Evolutionary conservation across 1,284 basidiomycete species (phyloP).

Genomic region (Sanghuangporus weigelae): DNA sequence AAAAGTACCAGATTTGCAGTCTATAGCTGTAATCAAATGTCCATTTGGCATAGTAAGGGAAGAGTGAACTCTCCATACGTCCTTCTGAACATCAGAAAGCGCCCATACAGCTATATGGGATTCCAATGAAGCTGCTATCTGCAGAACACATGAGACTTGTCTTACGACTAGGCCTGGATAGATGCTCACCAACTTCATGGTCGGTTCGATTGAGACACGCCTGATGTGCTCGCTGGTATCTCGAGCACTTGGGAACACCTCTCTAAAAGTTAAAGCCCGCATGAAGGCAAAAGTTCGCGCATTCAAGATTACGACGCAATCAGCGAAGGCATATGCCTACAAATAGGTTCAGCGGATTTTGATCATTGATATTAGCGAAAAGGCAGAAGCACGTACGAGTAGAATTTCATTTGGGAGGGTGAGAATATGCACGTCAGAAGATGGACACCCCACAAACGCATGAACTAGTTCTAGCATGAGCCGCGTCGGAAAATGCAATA

Average conservation of each 20-base stretch:
- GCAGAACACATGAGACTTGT: slow-evolving; percentile 7
- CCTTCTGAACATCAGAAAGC: slow-evolving; percentile 53
- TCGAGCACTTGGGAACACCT: slow-evolving; percentile 60
- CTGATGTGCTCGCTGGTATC: slow-evolving; percentile 45
- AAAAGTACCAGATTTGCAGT: slow-evolving; percentile 62
- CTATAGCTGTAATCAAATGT: slow-evolving; percentile 53
- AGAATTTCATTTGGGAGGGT: slow-evolving; percentile 48
- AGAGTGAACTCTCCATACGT: slow-evolving; percentile 75
- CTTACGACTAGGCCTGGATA: not conserved
- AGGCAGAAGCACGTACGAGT: slow-evolving; percentile 38
- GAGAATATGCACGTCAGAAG: slow-evolving; percentile 51
- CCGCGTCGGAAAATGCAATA: not conserved
- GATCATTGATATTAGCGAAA: not conserved
- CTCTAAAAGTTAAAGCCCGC: slow-evolving; percentile 67
- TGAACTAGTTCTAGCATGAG: slow-evolving; percentile 56
- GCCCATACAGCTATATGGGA: slow-evolving; percentile 68
- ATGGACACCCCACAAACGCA: slow-evolving; percentile 53
- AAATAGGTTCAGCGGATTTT: not conserved
- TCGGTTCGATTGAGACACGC: slow-evolving; percentile 62
- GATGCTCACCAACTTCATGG: slow-evolving; percentile 68
- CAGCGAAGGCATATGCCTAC: slow-evolving; percentile 67
- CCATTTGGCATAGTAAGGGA: slow-evolving; percentile 56
- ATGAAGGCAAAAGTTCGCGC: slow-evolving; percentile 54
- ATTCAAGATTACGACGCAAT: slow-evolving; percentile 64
- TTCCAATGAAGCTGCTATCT: slow-evolving; percentile 70